phyloP scores from a whole-genome alignment of 2,329 filamentous ascomycete species.

The Cladosporium halotolerans region DNA sequence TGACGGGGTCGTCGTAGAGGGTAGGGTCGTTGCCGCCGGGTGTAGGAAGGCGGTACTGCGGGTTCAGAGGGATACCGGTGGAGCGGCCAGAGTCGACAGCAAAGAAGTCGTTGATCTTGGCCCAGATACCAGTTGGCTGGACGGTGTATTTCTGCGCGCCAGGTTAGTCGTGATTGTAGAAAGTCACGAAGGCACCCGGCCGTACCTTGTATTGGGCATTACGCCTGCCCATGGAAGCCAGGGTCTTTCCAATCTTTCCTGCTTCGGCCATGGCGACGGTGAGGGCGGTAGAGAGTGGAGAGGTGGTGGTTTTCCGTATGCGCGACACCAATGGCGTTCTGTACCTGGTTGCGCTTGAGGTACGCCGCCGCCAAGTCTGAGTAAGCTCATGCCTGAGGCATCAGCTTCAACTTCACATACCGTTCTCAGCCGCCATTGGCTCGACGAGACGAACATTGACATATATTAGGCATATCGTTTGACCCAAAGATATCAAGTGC shows the following conservation, averaged over 20 bases:
- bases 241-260: constrained; percentile 9
- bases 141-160: constrained; percentile 81
- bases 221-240: constrained; percentile 7
- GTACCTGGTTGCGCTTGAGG: constrained; percentile 9
- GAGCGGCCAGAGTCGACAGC: constrained; percentile 83
- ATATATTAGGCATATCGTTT: no score
- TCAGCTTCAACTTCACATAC: background rate
- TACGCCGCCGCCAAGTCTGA: constrained; percentile 1
- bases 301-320: constrained; percentile 4
- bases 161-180: background rate
- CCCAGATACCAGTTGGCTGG: constrained; percentile 84
- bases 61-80: constrained; percentile 86
- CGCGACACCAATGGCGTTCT: constrained; percentile 7
- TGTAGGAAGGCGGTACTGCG: constrained; percentile 81
- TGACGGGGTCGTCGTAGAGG: constrained; percentile 74
- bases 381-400: constrained; percentile 8
- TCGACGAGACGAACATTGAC: no score
- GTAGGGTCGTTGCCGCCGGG: constrained; percentile 67
- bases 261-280: constrained; percentile 9
- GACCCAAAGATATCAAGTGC: no score
- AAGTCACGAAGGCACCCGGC: background rate
- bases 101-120: constrained; percentile 68
- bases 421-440: no score
- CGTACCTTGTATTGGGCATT: constrained; percentile 7
- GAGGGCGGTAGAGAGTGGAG: constrained; percentile 2